Base-by-base conservation (phyloP, 495 filamentous ascomycete genomes). In the Durotheca rogersii region DNA sequence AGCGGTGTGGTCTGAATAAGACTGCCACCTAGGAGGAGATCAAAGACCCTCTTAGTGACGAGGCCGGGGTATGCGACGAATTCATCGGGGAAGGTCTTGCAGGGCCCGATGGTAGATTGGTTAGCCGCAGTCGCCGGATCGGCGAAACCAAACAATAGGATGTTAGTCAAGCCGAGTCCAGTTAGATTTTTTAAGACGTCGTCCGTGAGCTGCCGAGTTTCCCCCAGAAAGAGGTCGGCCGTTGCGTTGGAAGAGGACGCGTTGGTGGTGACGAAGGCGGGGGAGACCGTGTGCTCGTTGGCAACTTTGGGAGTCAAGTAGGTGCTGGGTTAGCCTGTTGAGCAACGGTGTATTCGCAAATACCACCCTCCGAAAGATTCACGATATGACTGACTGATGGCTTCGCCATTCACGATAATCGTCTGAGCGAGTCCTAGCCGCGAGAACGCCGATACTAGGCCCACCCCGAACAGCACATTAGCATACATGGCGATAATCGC, bases 1-100 rank as follows among this genome's bases (percentile, higher is more conserved):
- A 78, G 64, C 9, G 81, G 81, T 12, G 76, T 74, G 1, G 75
- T 79, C 48, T 79, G 71, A 45, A 77, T 79, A n/a, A 84, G 66
- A 1, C 72, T 68, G 27, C 74, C 77, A n/a, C 70, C 77, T 7
- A 76, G 60, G 4, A 75, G 57, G 3, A 66, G 40, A 53, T 81
- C 70, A 31, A 83, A 72, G 6, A 70, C 49, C 4, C 61, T 53
- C 72, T 75, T 79, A 10, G 63, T 60, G 4, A 56, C 45, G 23
- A 75, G 70, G 12, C 78, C 80, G 1, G 81, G 81, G 42, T 76
- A 73, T 21, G 66, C 48, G 7, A 50, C 43, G 16, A 40, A 48
- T 46, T 74, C 71, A 7, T 70, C 72, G 0, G 73, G 74, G 46
- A 72, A 69, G 20, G 66, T 50, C 56, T 72, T 75, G 65, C 74